phyloP scores from a whole-genome alignment of 495 filamentous ascomycete species.

The Aspergillus conjunctus region DNA sequence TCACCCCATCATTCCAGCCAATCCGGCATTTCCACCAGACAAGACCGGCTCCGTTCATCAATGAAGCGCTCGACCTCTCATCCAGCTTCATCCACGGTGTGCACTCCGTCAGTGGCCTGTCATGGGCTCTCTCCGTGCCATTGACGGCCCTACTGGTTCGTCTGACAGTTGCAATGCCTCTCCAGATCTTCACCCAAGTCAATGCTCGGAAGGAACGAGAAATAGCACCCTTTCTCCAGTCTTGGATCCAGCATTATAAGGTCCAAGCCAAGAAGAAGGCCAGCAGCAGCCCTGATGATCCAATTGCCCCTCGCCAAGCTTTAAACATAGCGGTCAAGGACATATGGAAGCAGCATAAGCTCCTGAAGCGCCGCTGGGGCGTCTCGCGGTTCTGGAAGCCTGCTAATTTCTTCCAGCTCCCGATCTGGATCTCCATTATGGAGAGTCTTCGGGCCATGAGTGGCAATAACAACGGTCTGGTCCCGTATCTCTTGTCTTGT shows the following conservation, averaged over 20 bases:
- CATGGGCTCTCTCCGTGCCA: constrained; percentile 74
- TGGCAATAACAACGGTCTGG: constrained; percentile 55
- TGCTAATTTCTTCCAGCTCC: constrained; percentile 53
- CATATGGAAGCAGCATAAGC: constrained; percentile 27
- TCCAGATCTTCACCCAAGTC: constrained; percentile 55
- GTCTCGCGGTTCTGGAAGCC: constrained; percentile 54
- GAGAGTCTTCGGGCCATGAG: constrained; percentile 68
- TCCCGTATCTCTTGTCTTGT: constrained; percentile 43
- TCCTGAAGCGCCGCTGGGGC: constrained; percentile 48
- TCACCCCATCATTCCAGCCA: constrained; percentile 24
- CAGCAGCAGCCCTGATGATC: constrained; percentile 8
- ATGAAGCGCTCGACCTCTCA: constrained; percentile 51
- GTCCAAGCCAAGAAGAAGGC: constrained; percentile 12
- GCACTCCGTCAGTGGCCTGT: constrained; percentile 59
- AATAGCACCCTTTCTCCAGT: constrained; percentile 53
- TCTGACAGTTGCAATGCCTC: constrained; percentile 57
- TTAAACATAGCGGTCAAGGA: background rate
- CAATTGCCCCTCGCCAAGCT: background rate
- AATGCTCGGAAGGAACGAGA: constrained; percentile 43
- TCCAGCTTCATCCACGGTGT: constrained; percentile 60
- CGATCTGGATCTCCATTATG: constrained; percentile 68
- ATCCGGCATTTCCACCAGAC: constrained; percentile 52
- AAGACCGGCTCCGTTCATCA: constrained; percentile 42
- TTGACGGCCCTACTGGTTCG: constrained; percentile 67
- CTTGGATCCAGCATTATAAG: constrained; percentile 46